A percentile compares a stretch with the other conserved stretches of the same genome.
Conservation (phyloP, 2,329 filamentous ascomycete genomes). For the Ceratocystis smalleyi region DNA sequence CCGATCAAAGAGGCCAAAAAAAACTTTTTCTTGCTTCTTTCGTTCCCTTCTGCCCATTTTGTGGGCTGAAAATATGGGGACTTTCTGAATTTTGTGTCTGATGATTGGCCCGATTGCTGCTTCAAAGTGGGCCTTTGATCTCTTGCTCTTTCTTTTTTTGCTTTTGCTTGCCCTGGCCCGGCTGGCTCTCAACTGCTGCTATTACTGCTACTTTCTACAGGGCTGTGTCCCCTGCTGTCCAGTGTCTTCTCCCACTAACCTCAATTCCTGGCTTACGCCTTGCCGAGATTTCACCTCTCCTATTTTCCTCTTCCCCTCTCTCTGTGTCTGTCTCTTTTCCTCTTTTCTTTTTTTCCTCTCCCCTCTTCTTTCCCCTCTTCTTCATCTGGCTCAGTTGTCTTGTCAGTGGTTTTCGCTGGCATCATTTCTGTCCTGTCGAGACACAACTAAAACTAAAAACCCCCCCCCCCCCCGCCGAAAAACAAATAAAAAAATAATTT, state of each 20-base stretch:
- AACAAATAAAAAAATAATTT: constrained; percentile 14
- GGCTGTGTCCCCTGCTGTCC: neutral
- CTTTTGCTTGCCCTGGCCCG: neutral
- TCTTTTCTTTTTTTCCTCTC: neutral
- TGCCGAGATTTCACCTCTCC: constrained; percentile 11
- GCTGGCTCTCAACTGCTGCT: neutral
- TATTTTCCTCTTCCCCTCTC: constrained; percentile 11
- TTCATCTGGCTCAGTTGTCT: constrained; percentile 17
- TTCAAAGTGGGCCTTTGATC: neutral
- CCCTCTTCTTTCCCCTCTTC: constrained; percentile 11
- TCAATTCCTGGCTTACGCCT: constrained; percentile 2
- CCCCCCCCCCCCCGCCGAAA: constrained; percentile 8
- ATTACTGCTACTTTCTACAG: neutral
- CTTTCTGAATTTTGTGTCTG: neutral
- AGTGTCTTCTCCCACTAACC: neutral
- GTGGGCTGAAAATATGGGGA: neutral
- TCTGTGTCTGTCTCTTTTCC: neutral
- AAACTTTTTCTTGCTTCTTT: constrained; percentile 1
- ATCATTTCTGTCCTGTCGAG: constrained; percentile 17
- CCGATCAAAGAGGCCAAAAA: neutral
- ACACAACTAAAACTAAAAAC: constrained; percentile 5
- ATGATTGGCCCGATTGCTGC: neutral
- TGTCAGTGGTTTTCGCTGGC: constrained; percentile 17
- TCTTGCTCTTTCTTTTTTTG: neutral
- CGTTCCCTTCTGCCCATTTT: neutral